Conservation (phyloP, 176 grass and related monocot species). For the Carex scoparia region DNA sequence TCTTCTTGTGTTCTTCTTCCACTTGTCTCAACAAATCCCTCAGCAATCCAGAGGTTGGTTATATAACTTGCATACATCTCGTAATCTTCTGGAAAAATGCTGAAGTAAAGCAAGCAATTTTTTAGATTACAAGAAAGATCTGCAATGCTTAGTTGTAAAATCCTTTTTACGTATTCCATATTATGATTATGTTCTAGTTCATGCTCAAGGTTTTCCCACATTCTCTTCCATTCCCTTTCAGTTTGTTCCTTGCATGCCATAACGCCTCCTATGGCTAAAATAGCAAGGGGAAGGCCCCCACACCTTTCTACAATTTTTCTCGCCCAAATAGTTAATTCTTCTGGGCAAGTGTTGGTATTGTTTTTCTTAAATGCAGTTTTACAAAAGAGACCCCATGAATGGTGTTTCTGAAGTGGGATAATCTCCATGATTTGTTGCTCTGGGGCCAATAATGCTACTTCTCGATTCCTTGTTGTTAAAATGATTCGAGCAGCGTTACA, state of each 20-base stretch:
- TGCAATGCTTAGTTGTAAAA: not conserved
- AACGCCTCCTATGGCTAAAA: not conserved
- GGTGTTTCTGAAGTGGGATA: too few species aligned
- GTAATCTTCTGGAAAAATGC: not conserved
- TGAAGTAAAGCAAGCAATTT: not conserved
- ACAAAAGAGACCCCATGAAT: too few species aligned
- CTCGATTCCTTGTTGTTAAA: too few species aligned
- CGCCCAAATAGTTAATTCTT: too few species aligned
- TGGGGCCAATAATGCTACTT: too few species aligned
- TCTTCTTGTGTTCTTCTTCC: not conserved
- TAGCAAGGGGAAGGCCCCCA: too few species aligned
- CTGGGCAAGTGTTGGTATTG: too few species aligned
- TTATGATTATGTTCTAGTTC: not conserved
- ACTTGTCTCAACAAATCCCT: not conserved
- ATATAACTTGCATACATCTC: rapidly evolving
- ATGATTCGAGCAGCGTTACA: too few species aligned
- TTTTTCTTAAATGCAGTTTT: too few species aligned
- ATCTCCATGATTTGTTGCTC: too few species aligned
- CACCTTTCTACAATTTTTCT: too few species aligned
- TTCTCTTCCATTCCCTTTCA: not conserved
- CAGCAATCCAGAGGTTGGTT: not conserved
- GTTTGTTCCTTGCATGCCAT: not conserved
- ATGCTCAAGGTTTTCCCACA: not conserved
- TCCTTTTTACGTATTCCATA: not conserved
- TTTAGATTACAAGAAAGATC: not conserved